phyloP scores from a whole-genome alignment of 192 early-diverging fungal genomes.

The Coemansia sp. region DNA sequence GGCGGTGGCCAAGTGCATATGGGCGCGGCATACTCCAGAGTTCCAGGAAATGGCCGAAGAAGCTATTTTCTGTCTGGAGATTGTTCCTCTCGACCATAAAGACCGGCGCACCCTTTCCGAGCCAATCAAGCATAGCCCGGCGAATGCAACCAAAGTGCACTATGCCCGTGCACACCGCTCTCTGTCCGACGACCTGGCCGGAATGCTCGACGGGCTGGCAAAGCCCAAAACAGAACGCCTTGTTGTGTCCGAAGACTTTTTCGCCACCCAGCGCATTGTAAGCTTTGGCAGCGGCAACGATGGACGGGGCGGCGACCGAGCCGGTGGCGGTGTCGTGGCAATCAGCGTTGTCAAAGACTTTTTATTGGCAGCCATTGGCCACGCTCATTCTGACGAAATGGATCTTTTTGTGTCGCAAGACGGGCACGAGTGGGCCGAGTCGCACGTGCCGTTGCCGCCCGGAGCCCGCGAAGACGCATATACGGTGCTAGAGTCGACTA shows the following conservation, averaged over 20 bases:
- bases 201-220: conserved; percentile 24
- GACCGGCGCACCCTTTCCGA: conserved; percentile 3
- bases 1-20: conserved; percentile 67
- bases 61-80: conserved; percentile 71
- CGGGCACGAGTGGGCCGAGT: conserved; percentile 65
- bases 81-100: conserved; percentile 23
- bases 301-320: conserved; percentile 49
- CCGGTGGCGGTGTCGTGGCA: conserved; percentile 69
- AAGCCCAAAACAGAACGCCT: conserved; percentile 48
- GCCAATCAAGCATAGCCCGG: background rate
- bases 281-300: conserved; percentile 60
- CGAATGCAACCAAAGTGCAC: conserved; percentile 2
- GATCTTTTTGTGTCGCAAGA: conserved; percentile 68
- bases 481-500: conserved; percentile 82
- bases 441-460: conserved; percentile 59
- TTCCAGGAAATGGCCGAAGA: conserved; percentile 66
- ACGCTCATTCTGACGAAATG: conserved; percentile 57
- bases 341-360: conserved; percentile 70
- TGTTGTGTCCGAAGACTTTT: conserved; percentile 77
- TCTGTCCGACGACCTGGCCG: conserved; percentile 17
- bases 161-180: background rate
- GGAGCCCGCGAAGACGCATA: conserved; percentile 66
- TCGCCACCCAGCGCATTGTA: conserved; percentile 57
- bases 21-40: conserved; percentile 63
- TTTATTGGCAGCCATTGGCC: conserved; percentile 68